Percentiles rank a stretch among this genome's conserved stretches.
Conservation (phyloP, 805 yeast genomes). For the Kuraishia cidri region DNA sequence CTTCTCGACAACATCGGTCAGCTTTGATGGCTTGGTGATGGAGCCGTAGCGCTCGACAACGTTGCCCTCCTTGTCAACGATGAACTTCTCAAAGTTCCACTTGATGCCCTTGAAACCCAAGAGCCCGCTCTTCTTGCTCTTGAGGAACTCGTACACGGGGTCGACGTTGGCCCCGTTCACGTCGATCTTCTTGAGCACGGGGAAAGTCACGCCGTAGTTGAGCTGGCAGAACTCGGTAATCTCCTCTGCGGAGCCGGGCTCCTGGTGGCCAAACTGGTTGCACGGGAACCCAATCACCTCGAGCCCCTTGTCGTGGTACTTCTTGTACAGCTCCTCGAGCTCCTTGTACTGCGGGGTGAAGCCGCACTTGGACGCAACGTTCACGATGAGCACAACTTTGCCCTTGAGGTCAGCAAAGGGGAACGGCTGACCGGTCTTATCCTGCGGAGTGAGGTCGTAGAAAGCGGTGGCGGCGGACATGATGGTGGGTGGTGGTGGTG, state of each 20-base stretch:
- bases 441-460: conserved; percentile 60
- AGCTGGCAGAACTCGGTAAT: conserved; percentile 64
- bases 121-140: conserved; percentile 45
- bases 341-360: conserved; percentile 73
- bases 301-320: conserved; percentile 55
- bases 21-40: conserved; percentile 52
- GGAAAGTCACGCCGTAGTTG: conserved; percentile 90
- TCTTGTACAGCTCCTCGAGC: conserved; percentile 57
- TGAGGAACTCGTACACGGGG: conserved; percentile 74
- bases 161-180: conserved; percentile 82
- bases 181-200: conserved; percentile 75
- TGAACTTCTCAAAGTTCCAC: conserved; percentile 57
- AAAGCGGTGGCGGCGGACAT: conserved; percentile 55
- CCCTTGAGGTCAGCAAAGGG: conserved; percentile 59
- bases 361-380: conserved; percentile 82
- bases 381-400: conserved; percentile 75
- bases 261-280: conserved; percentile 80
- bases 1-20: conserved; percentile 51
- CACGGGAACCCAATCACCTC: conserved; percentile 82
- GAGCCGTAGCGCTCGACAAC: conserved; percentile 51
- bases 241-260: conserved; percentile 62
- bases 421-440: conserved; percentile 49
- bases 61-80: conserved; percentile 43
- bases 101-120: conserved; percentile 62
- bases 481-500: conserved; percentile 1